phyloP scores from a whole-genome alignment of 345 rosid species.

The Gynandropsis gynandra region DNA sequence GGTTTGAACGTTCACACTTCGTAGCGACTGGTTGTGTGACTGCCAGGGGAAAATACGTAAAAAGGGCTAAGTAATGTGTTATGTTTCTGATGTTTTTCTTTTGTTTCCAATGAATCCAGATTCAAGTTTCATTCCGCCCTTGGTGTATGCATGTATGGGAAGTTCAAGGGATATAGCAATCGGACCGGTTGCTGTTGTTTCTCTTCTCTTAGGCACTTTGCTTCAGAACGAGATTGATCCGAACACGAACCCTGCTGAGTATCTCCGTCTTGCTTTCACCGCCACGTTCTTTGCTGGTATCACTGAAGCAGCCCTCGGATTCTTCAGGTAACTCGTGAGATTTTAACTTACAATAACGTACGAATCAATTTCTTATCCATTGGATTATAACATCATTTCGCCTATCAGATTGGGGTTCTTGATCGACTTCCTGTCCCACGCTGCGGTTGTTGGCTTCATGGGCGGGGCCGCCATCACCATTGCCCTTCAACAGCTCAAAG shows the following conservation, averaged over 20 bases:
- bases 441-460: constrained; percentile 79
- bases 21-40: too few relatives aligned
- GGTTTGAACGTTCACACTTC: too few relatives aligned
- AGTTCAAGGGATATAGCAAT: constrained; percentile 93
- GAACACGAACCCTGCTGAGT: constrained; percentile 34
- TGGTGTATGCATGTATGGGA: constrained; percentile 89
- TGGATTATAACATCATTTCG: too few relatives aligned
- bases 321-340: constrained; percentile 55
- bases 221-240: constrained; percentile 65
- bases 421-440: constrained; percentile 74
- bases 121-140: constrained; percentile 84
- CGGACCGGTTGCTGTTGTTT: constrained; percentile 95
- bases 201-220: constrained; percentile 73
- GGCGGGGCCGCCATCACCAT: constrained; percentile 75
- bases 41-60: too few relatives aligned
- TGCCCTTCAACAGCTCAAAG: constrained; percentile 71
- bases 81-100: too few relatives aligned
- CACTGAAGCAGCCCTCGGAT: constrained; percentile 63
- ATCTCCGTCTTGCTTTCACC: constrained; percentile 69
- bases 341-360: too few relatives aligned
- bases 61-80: too few relatives aligned
- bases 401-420: constrained; percentile 59
- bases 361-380: background rate
- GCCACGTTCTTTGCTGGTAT: constrained; percentile 91
- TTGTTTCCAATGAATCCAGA: constrained; percentile 27